These are phyloP conservation scores for Fusarium tjaetaba DNA, from an alignment of 2,329 filamentous ascomycete species.

Conservation along the genomic window DNA sequence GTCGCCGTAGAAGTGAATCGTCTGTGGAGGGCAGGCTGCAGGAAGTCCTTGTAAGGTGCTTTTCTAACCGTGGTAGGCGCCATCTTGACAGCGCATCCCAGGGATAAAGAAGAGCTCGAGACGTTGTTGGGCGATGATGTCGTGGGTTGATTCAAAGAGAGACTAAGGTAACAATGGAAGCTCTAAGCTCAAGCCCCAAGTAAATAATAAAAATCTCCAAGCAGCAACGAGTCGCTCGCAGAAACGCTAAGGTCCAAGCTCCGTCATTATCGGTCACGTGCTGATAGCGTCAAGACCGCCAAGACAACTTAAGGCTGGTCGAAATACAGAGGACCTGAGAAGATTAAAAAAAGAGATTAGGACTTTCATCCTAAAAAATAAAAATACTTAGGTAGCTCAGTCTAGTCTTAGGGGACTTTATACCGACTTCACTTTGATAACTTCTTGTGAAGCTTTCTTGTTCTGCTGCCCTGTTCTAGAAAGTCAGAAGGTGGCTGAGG, in stretches of 20 bases:
- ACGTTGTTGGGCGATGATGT: constrained; percentile 32
- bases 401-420: too few relatives aligned
- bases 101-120: constrained; percentile 33
- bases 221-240: constrained; percentile 41
- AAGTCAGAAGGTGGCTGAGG: too few relatives aligned
- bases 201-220: constrained; percentile 52
- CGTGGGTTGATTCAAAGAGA: constrained; percentile 13
- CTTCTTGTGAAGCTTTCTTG: too few relatives aligned
- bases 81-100: constrained; percentile 62
- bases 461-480: too few relatives aligned
- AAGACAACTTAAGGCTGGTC: too few relatives aligned
- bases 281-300: constrained; percentile 32
- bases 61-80: constrained; percentile 64
- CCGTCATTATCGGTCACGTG: constrained; percentile 45
- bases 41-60: constrained; percentile 83
- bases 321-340: too few relatives aligned
- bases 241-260: constrained; percentile 35
- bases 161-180: constrained; percentile 7
- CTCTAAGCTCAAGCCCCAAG: constrained; percentile 34
- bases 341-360: too few relatives aligned
- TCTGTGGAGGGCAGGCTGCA: constrained; percentile 87
- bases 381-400: too few relatives aligned
- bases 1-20: constrained; percentile 83
- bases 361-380: too few relatives aligned
- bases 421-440: too few relatives aligned